Percentiles rank a stretch among this genome's conserved stretches.
phyloP scores from a whole-genome alignment of 495 filamentous ascomycete genomes.

The Penicillium silybi region DNA sequence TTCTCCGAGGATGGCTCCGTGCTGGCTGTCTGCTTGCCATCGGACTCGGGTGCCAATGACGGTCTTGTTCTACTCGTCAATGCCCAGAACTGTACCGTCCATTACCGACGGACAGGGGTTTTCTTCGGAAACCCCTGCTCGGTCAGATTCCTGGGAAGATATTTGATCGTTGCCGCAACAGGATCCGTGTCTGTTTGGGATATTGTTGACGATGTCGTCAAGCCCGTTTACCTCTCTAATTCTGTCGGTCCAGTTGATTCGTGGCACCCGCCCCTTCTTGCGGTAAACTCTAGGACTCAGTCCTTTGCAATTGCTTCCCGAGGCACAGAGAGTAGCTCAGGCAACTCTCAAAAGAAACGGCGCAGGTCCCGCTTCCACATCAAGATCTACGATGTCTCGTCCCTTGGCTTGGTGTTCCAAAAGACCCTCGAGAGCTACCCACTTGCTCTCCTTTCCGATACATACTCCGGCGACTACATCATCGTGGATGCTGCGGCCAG shows the following conservation, averaged over 20 bases:
- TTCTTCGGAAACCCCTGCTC: constrained; percentile 30
- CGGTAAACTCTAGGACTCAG: constrained; percentile 33
- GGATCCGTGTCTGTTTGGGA: constrained; percentile 40
- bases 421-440: constrained; percentile 23
- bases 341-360: constrained; percentile 17
- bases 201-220: constrained; percentile 39
- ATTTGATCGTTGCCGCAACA: constrained; percentile 35
- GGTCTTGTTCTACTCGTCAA: constrained; percentile 36
- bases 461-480: constrained; percentile 55
- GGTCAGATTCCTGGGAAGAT: constrained; percentile 31
- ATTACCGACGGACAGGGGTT: constrained; percentile 30
- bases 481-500: constrained; percentile 40
- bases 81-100: constrained; percentile 28
- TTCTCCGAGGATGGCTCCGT: constrained; percentile 88
- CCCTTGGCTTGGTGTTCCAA: constrained; percentile 28
- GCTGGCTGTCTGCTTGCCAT: constrained; percentile 57
- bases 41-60: constrained; percentile 17
- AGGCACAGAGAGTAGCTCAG: not conserved
- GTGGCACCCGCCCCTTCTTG: constrained; percentile 22
- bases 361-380: constrained; percentile 23
- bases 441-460: constrained; percentile 35
- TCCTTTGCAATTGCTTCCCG: constrained; percentile 33
- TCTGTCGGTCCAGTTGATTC: constrained; percentile 3
- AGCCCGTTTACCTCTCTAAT: constrained; percentile 18
- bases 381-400: constrained; percentile 37